Base-by-base conservation (phyloP, 176 grass and related monocot species). In the Puccinellia tenuiflora region DNA sequence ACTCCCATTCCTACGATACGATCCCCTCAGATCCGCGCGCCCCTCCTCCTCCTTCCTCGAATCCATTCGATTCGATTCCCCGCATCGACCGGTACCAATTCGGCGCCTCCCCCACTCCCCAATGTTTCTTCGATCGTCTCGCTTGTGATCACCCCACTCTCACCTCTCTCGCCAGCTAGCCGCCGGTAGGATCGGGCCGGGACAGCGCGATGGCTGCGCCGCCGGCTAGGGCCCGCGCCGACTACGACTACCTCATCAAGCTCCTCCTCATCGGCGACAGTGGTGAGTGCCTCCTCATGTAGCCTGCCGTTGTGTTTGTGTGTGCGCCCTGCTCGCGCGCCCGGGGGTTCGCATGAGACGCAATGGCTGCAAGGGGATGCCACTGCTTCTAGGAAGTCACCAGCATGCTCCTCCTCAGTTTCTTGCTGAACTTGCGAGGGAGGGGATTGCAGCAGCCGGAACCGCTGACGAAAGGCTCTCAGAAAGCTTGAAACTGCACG, bases 201-300 rank as follows among this genome's bases (percentile, higher is more conserved):
- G 67, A 18, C 62, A 83, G 67, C 53, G 48, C 80, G 40, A 96
- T 96, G 93, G 93, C 88, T 53, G 93, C 90, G 55, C 88, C 86
- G 70, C 91, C 91, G 46, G 84, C 86, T 71, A 91, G 93, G 83
- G 86, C 88, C 67, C 86, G 91, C 73, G 88, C 91, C 48, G 94
- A 93, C 83, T 93, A 93, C 45, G 88, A 95, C 87, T 92, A 92
- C 85, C 88, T 92, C 85, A 88, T 96, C 61, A 96, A 96, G 55
- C 93, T 96, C 22, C 90, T 92, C 57, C 83, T 96, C 85, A 96
- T 96, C 80, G 88, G 93, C 43, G 93, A 96, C 55, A 96, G 90
- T 72, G 90, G 88, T 95, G 72, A 83, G 85, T 72, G 52, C 68
- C 48, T 47, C 11, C 12, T 47, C 15, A 15, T 1, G 25, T n/a